phyloP scores from a whole-genome alignment of 2,329 filamentous ascomycete species.

The Neodidymelliopsis sp. region DNA sequence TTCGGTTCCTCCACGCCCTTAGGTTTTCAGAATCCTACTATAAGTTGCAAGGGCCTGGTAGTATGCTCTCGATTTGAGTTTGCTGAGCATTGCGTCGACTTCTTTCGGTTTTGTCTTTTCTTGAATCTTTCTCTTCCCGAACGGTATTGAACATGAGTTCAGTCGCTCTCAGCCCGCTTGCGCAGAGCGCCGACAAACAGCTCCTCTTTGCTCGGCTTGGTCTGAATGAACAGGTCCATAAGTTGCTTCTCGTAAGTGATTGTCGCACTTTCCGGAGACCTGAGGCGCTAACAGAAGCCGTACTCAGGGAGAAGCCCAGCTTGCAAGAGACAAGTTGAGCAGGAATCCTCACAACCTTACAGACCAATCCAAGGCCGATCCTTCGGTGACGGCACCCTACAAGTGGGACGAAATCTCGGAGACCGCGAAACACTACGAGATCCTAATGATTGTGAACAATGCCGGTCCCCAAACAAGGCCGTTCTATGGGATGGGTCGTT shows the following conservation, averaged over 20 bases:
- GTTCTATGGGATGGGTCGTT: constrained; percentile 54
- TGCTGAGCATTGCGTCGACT: constrained; percentile 4
- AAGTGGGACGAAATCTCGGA: constrained; percentile 58
- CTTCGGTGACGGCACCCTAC: constrained; percentile 49
- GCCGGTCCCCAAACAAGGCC: constrained; percentile 50
- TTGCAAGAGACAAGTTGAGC: constrained; percentile 53
- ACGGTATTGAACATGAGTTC: constrained; percentile 6
- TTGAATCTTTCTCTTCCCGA: not conserved
- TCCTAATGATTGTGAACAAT: constrained; percentile 51
- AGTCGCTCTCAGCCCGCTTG: constrained; percentile 32
- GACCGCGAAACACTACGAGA: constrained; percentile 56
- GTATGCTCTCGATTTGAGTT: not conserved
- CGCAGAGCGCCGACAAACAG: constrained; percentile 56
- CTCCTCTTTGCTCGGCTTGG: constrained; percentile 54
- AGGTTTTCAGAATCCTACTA: constrained; percentile 21
- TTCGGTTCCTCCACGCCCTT: constrained; percentile 16
- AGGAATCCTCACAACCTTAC: constrained; percentile 49
- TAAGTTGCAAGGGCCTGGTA: constrained; percentile 23
- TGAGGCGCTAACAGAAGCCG: constrained; percentile 13
- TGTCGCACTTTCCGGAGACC: not conserved
- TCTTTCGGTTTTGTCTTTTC: constrained; percentile 24
- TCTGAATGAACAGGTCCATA: constrained; percentile 52
- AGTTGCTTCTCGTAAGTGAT: constrained; percentile 53
- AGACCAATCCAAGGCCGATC: constrained; percentile 43
- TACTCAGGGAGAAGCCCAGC: constrained; percentile 52